Conservation (phyloP, 768 basidiomycete genomes). For the Auricularia sp. region DNA sequence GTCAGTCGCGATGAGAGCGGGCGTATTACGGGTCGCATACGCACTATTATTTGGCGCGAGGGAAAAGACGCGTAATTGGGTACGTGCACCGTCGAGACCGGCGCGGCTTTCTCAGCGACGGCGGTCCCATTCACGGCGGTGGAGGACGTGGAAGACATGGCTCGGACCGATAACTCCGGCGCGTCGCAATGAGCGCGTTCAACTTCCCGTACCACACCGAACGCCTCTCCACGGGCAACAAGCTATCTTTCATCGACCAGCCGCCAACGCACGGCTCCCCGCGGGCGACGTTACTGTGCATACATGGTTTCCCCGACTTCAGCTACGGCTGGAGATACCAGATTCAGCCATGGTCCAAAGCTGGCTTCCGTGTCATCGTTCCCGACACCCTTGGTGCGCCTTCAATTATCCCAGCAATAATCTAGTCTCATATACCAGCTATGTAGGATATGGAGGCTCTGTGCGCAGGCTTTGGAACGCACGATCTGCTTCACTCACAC, state of each 20-base stretch:
- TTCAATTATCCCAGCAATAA: too few species aligned
- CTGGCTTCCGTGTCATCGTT: conserved; percentile 54
- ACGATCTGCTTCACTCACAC: not conserved
- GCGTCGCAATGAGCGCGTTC: not conserved
- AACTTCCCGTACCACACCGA: conserved; percentile 28
- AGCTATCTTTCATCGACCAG: conserved; percentile 68
- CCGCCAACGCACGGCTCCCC: conserved; percentile 36
- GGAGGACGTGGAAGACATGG: conserved; percentile 3
- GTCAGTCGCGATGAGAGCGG: not conserved
- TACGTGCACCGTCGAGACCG: not conserved
- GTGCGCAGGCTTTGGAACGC: not conserved
- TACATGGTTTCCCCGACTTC: conserved; percentile 75
- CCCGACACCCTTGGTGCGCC: conserved; percentile 23
- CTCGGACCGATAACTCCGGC: not conserved
- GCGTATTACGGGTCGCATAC: not conserved
- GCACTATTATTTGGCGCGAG: not conserved
- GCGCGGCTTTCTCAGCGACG: not conserved
- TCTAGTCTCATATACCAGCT: too few species aligned
- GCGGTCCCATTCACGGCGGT: not conserved
- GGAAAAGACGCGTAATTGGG: not conserved
- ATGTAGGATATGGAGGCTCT: not conserved
- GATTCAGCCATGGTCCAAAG: conserved; percentile 56
- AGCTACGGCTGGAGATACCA: conserved; percentile 74
- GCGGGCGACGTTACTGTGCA: conserved; percentile 43
- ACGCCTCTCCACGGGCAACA: conserved; percentile 46